Evolutionary conservation across 2,329 filamentous ascomycete genomes (phyloP).

Genomic region (Paradendryphiella salina): DNA sequence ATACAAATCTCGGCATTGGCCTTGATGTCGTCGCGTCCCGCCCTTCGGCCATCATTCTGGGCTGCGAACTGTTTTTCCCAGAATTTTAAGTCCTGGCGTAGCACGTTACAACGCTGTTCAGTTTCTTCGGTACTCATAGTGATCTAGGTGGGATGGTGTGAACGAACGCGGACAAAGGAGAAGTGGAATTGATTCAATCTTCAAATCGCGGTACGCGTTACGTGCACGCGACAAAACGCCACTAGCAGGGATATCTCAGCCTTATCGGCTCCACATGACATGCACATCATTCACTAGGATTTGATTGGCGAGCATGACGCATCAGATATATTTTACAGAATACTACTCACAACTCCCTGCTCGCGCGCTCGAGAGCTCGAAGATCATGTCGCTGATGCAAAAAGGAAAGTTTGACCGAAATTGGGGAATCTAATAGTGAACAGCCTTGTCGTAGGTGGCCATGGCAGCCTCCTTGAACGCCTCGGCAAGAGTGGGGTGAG

Average conservation of each 20-base stretch:
- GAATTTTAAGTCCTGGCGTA: constrained; percentile 71
- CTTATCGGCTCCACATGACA: constrained; percentile 23
- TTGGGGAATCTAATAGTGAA: constrained; percentile 72
- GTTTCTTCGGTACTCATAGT: constrained; percentile 36
- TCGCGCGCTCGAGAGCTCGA: constrained; percentile 37
- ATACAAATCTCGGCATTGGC: constrained; percentile 70
- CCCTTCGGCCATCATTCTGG: constrained; percentile 67
- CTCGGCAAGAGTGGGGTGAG: constrained; percentile 92
- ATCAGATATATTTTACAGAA: constrained; percentile 47
- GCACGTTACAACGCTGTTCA: constrained; percentile 77
- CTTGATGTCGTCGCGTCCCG: constrained; percentile 75
- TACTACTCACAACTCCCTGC: constrained; percentile 48
- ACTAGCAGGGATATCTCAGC: constrained; percentile 27
- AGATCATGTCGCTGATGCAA: constrained; percentile 43
- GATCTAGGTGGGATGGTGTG: constrained; percentile 13
- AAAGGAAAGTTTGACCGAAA: constrained; percentile 34
- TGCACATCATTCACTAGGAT: constrained; percentile 11
- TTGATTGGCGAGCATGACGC: constrained; percentile 33
- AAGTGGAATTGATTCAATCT: constrained; percentile 22
- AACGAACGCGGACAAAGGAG: constrained; percentile 16
- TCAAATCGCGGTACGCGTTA: constrained; percentile 39
- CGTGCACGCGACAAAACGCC: constrained; percentile 27
- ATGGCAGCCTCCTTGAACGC: constrained; percentile 99
- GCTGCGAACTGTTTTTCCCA: constrained; percentile 73
- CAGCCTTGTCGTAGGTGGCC: constrained; percentile 92